Base-by-base conservation (phyloP, 805 yeast genomes). In the Yamadazyma nakazawae region DNA sequence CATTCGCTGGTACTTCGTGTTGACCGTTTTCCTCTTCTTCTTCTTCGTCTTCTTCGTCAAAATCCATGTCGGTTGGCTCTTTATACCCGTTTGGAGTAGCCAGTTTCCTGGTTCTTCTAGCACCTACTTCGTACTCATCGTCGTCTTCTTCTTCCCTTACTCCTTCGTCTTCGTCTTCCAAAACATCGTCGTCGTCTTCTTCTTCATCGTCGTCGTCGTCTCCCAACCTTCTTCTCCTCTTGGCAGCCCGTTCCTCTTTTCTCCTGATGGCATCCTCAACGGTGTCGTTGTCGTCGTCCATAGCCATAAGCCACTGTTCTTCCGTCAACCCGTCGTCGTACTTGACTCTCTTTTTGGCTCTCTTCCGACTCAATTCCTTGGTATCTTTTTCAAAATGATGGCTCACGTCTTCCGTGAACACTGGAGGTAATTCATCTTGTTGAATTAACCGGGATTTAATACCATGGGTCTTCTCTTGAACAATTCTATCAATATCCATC, bases 281-380 rank as follows among this genome's bases (percentile, higher is more conserved):
- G 1, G 79, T 66, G 52, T 79, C 86, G 18, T 81, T 76, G 47
- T 85, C 94, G 47, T 80, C 81, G 62, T 86, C 94, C 75, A 86
- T 79, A 1, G 88, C 88, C 62, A 81, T 80, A 43, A 85, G 64
- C 96, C 97, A 94, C 64, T 92, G 97, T 58, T 88, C 97, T 62
- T 94, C 99, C 6, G 96, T 85, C 56, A 91, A 67, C 21, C 85
- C 84, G 55, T 91, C 97, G 62, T 94, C 98, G 58, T 84, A 85
- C 54, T 85, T 85, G n/a, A 82, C 79, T 7, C 78, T 67, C 65
- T 88, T 88, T 47, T 96, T 85, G 56, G 85, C 91, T 61, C 98
- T 81, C 39, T 84, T 78, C 32, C 82, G 88, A 13, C 62, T 76
- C 13, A 74, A 66, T 32, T 76, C 76, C 40, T 78, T 77, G 25